A percentile compares a stretch with the other conserved stretches of the same genome.
Conservation (phyloP, 2,329 filamentous ascomycete species). For the Pseudogymnoascus sp. region DNA sequence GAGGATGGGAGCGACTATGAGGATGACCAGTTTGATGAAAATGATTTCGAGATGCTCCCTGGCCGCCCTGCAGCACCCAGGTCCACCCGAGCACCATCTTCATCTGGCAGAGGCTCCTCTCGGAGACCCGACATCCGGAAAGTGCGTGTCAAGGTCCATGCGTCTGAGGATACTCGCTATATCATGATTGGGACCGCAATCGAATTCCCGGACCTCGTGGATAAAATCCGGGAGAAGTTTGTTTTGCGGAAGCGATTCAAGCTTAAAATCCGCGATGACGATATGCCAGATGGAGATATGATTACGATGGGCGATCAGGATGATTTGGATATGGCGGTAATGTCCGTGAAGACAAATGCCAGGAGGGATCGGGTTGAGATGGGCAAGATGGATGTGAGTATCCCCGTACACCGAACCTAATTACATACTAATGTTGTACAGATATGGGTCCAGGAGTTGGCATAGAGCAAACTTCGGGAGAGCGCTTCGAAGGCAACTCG, state of each 20-base stretch:
- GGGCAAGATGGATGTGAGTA: slow-evolving; percentile 88
- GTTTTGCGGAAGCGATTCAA: slow-evolving; percentile 69
- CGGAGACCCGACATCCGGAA: slow-evolving; percentile 62
- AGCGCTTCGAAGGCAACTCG: neutral
- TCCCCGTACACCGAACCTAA: neutral
- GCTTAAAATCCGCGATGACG: slow-evolving; percentile 82
- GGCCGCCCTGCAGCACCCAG: slow-evolving; percentile 38
- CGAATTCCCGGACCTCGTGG: slow-evolving; percentile 69
- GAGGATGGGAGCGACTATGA: slow-evolving; percentile 67
- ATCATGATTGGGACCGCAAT: slow-evolving; percentile 72
- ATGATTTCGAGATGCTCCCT: slow-evolving; percentile 72
- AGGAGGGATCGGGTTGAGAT: slow-evolving; percentile 69
- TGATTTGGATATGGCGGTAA: slow-evolving; percentile 82
- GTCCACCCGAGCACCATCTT: slow-evolving; percentile 31
- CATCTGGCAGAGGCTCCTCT: slow-evolving; percentile 44
- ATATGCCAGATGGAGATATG: slow-evolving; percentile 71
- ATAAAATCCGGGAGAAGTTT: slow-evolving; percentile 81
- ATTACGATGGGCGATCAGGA: slow-evolving; percentile 97
- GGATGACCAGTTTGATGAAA: slow-evolving; percentile 62
- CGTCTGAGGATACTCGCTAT: slow-evolving; percentile 74
- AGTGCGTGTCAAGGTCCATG: slow-evolving; percentile 87
- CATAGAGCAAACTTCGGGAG: neutral
- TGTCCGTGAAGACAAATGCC: slow-evolving; percentile 58
- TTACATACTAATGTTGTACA: neutral
- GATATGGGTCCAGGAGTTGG: slow-evolving; percentile 2